phyloP scores from a whole-genome alignment of 495 filamentous ascomycete genomes.

The Pyrenopolyporus hunteri region DNA sequence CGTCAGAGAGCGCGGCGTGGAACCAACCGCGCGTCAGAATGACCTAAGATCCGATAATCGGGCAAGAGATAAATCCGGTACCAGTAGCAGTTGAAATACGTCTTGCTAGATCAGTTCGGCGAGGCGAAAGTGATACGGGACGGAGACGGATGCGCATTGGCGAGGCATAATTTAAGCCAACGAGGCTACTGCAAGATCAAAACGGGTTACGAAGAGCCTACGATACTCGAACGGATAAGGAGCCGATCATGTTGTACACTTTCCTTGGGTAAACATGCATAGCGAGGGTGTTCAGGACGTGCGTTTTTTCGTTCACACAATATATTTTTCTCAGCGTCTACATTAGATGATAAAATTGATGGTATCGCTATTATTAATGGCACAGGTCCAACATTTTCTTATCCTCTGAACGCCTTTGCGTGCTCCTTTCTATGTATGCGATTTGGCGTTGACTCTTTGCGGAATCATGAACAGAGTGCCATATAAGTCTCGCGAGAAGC shows the following conservation, averaged over 20 bases:
- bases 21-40: too few relatives aligned
- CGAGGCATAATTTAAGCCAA: background rate
- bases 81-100: background rate
- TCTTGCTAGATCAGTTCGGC: background rate
- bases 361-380: constrained; percentile 1
- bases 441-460: constrained; percentile 10
- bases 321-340: background rate
- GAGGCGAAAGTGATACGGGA: background rate
- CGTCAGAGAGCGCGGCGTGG: too few relatives aligned
- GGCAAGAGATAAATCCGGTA: too few relatives aligned
- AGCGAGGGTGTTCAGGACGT: constrained; percentile 21
- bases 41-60: too few relatives aligned
- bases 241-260: background rate
- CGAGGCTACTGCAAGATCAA: background rate
- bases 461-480: constrained; percentile 2
- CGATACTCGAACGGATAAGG: background rate
- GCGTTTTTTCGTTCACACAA: background rate
- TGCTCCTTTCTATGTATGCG: constrained; percentile 17
- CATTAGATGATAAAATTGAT: constrained; percentile 11
- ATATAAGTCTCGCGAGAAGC: background rate
- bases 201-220: background rate
- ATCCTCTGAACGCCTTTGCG: constrained; percentile 17
- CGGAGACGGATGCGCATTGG: background rate
- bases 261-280: constrained; percentile 1
- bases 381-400: constrained; percentile 1